Evolutionary conservation across 306 rosid genomes (phyloP), one percentile per base, ranked within the genome.

Genomic region (Dryas alaskensis): DNA sequence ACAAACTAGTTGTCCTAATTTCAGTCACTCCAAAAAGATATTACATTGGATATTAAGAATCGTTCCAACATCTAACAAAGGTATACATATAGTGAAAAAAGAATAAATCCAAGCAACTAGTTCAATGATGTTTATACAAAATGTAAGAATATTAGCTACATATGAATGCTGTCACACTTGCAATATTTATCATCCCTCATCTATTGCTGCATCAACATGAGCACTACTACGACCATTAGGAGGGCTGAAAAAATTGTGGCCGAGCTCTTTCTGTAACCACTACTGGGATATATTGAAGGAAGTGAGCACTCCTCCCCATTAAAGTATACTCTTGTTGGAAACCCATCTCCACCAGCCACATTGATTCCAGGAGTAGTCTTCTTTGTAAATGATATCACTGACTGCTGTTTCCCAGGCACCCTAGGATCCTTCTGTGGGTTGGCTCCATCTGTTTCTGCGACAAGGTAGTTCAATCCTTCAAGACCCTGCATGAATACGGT

Each of bases 351-450:
- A 0, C 50, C 44, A 58, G 74, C 82, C n/a, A 92, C 84, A 61
- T 78, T 85, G 60, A 95, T 88, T 43, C 77, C 92, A 3, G 96
- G 89, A 39, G 88, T 87, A 51, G 43, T 59, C 84, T 95, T 92
- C 92, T 92, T 95, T 16, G 89, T 90, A 83, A 95, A 95, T 48
- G 98, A 92, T 66, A 95, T 84, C 62, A 95, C 99, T 7, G 99
- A 84, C 65, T 95, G 99, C 76, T 90, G 98, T 80, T 95, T 95
- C 17, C 99, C 99, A 16, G 99, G 99, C 55, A 95, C 88, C 77
- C 96, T 83, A 12, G 96, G 97, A 84, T 92, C 98, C 79, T 22
- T 87, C 44, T 37, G 27, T 10, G 93, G 97, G 80, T 89, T 63
- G n/a, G 80, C 53, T 17, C 86, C 99, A 25, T 88, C 89, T n/a